These are phyloP conservation scores for Gloeostereum incarnatum DNA, from an alignment of 768 basidiomycete species.

Conservation along the genomic window DNA sequence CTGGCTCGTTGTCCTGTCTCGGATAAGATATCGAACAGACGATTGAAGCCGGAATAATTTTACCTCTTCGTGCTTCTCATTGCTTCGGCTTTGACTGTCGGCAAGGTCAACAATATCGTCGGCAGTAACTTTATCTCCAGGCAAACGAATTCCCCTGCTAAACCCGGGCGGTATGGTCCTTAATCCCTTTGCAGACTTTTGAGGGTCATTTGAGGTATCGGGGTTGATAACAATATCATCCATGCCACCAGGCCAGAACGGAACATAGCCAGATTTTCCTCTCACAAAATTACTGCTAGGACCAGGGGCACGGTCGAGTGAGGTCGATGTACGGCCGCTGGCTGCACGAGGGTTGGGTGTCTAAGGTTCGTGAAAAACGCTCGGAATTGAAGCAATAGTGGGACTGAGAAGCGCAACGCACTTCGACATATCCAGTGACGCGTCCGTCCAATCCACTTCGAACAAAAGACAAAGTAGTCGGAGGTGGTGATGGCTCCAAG, in stretches of 20 bases:
- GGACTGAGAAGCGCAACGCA: slow-evolving; percentile 15
- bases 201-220: slow-evolving; percentile 17
- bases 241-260: slow-evolving; percentile 91
- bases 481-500: slow-evolving; percentile 60
- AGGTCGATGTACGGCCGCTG: slow-evolving; percentile 77
- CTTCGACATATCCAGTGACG: slow-evolving; percentile 78
- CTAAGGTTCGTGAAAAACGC: no score
- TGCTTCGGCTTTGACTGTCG: no score
- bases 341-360: slow-evolving; percentile 41
- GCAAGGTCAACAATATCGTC: no score
- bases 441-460: slow-evolving; percentile 74
- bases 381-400: neutral
- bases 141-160: slow-evolving; percentile 65
- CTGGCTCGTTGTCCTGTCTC: slow-evolving; percentile 2
- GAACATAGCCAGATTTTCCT: slow-evolving; percentile 88
- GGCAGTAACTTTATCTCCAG: slow-evolving; percentile 44
- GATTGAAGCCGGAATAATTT: no score
- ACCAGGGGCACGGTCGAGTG: slow-evolving; percentile 77
- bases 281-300: slow-evolving; percentile 77
- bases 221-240: slow-evolving; percentile 46
- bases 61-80: no score
- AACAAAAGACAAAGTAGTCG: slow-evolving; percentile 65
- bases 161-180: slow-evolving; percentile 79
- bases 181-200: slow-evolving; percentile 33
- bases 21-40: slow-evolving; percentile 18